Percentiles rank a stretch among this genome's conserved stretches.
phyloP scores from a whole-genome alignment of 345 rosid species.

The Nephelium lappaceum region DNA sequence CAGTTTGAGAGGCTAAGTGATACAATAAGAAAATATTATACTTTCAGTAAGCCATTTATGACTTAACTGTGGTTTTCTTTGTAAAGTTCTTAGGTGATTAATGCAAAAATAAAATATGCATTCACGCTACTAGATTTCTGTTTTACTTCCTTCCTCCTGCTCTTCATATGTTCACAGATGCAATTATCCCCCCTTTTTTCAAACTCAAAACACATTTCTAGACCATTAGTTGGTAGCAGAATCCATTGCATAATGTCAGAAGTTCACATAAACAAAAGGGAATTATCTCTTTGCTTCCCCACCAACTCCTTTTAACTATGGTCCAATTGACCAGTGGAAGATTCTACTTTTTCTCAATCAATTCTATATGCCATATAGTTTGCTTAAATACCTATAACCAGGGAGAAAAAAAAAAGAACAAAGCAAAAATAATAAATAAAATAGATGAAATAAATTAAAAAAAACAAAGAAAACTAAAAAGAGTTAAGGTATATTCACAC shows the following conservation, averaged over 20 bases:
- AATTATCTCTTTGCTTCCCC: neutral
- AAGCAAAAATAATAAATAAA: neutral
- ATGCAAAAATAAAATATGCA: neutral
- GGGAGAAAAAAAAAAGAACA: neutral
- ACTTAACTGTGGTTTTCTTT: neutral
- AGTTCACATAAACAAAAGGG: neutral
- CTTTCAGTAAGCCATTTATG: constrained; percentile 4
- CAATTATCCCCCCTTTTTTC: neutral
- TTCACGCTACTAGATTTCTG: neutral
- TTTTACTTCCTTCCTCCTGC: neutral
- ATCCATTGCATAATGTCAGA: neutral
- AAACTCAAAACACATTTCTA: neutral
- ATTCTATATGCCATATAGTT: constrained; percentile 1
- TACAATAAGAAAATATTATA: neutral
- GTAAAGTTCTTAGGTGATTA: neutral
- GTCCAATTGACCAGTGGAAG: neutral
- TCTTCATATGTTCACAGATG: neutral
- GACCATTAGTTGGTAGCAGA: neutral
- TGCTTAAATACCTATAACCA: neutral
- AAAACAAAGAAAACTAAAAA: too few relatives aligned
- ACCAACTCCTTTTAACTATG: neutral
- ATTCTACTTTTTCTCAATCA: neutral
- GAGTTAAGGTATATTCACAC: neutral
- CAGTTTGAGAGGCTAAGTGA: neutral
- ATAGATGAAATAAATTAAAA: too few relatives aligned